These are phyloP conservation scores for Neonectria faginata DNA, from an alignment of 2,329 filamentous ascomycete species.

Conservation along the genomic window DNA sequence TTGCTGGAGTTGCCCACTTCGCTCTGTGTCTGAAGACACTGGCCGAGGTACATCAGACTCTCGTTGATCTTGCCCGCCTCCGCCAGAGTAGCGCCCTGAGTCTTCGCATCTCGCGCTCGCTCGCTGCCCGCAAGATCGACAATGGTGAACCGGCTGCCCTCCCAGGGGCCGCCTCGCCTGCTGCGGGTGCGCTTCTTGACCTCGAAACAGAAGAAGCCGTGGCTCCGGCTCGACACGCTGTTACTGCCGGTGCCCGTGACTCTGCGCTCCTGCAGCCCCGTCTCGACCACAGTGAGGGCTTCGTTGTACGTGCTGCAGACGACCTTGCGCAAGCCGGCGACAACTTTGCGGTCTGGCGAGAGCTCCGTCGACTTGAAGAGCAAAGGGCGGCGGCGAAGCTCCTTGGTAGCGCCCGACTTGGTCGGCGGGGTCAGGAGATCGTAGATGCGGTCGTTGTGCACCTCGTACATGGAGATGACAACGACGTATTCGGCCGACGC, in stretches of 20 bases:
- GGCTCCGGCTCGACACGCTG: conserved; percentile 89
- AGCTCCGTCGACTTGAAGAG: conserved; percentile 93
- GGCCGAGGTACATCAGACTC: conserved; percentile 96
- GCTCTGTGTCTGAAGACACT: conserved; percentile 95
- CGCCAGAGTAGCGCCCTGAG: conserved; percentile 88
- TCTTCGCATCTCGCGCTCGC: conserved; percentile 92
- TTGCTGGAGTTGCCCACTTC: conserved; percentile 80
- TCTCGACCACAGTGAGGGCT: conserved; percentile 89
- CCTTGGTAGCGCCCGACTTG: conserved; percentile 72
- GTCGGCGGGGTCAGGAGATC: conserved; percentile 81
- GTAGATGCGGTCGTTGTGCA: conserved; percentile 98
- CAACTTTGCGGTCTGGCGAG: conserved; percentile 91
- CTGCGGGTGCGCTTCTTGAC: conserved; percentile 79
- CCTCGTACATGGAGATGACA: conserved; percentile 97
- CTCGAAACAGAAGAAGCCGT: conserved; percentile 96
- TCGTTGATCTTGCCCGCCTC: conserved; percentile 99
- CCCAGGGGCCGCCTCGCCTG: conserved; percentile 70
- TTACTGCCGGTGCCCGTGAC: conserved; percentile 94
- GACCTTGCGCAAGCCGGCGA: conserved; percentile 90
- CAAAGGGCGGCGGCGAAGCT: conserved; percentile 80
- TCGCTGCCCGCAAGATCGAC: conserved; percentile 96
- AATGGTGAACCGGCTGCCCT: conserved; percentile 82
- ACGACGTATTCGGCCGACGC: conserved; percentile 84
- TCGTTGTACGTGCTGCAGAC: conserved; percentile 86
- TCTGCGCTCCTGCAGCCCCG: conserved; percentile 85